These are phyloP conservation scores for Fusarium napiforme DNA, from an alignment of 2,329 filamentous ascomycete genomes.

Conservation along the genomic window DNA sequence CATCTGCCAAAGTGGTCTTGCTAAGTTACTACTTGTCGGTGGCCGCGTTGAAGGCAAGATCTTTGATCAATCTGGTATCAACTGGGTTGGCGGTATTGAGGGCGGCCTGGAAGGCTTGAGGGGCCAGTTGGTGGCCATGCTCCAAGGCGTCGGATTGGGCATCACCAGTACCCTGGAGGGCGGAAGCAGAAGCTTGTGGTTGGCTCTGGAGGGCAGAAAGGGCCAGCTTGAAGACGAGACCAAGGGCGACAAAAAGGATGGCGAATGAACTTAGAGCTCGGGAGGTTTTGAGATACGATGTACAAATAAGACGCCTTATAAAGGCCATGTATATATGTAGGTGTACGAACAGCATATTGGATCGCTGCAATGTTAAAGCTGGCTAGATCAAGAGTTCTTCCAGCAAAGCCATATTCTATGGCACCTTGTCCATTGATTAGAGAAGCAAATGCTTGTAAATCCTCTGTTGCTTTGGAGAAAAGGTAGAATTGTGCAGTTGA, in stretches of 20 bases:
- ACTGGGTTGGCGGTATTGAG: constrained; percentile 77
- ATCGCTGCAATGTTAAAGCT: not conserved
- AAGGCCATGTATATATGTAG: constrained; percentile 42
- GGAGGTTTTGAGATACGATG: constrained; percentile 7
- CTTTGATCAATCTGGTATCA: constrained; percentile 78
- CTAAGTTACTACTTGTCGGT: constrained; percentile 88
- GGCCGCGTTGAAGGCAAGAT: constrained; percentile 87
- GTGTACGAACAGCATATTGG: constrained; percentile 41
- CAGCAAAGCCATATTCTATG: not conserved
- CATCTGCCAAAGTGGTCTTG: constrained; percentile 80
- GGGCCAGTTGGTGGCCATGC: constrained; percentile 81
- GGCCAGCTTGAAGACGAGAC: constrained; percentile 77
- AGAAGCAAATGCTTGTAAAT: not conserved
- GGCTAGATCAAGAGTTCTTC: not conserved
- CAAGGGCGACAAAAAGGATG: constrained; percentile 34
- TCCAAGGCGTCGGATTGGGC: constrained; percentile 82
- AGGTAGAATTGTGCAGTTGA: not conserved
- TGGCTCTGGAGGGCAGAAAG: constrained; percentile 86
- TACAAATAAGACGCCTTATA: constrained; percentile 24
- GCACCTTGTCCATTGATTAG: not conserved
- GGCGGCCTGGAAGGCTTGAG: constrained; percentile 84
- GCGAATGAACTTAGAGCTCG: constrained; percentile 9
- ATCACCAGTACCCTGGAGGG: constrained; percentile 84
- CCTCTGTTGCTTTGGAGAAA: not conserved
- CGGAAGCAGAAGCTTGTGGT: constrained; percentile 82